These are phyloP conservation scores for Pseudogymnoascus sp. DNA, from an alignment of 2,329 filamentous ascomycete species.

Conservation along the genomic window DNA sequence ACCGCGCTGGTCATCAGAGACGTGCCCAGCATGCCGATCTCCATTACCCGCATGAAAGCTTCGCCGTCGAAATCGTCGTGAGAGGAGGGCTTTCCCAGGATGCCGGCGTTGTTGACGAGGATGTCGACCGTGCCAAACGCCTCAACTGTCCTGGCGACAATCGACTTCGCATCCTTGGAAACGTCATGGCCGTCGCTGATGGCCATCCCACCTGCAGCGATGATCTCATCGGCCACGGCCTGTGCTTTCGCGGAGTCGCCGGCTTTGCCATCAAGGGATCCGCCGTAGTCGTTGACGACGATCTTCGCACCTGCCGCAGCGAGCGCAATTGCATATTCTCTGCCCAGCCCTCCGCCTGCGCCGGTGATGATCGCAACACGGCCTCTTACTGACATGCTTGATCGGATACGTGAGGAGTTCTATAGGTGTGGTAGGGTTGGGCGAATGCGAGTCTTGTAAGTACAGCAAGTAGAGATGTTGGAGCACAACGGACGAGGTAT, in stretches of 20 bases:
- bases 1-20: conserved; percentile 15
- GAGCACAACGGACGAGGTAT: too few species aligned
- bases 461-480: too few species aligned
- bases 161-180: neutral
- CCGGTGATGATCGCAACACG: conserved; percentile 14
- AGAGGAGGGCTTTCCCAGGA: neutral
- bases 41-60: conserved; percentile 11
- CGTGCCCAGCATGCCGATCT: conserved; percentile 8
- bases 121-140: conserved; percentile 9
- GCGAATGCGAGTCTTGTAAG: too few species aligned
- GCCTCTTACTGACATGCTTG: neutral
- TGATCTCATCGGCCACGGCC: conserved; percentile 17
- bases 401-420: too few species aligned
- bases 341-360: conserved; percentile 20
- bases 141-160: conserved; percentile 14
- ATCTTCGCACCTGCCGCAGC: conserved; percentile 10
- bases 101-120: neutral
- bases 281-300: conserved; percentile 17
- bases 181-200: too few species aligned
- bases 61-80: conserved; percentile 10
- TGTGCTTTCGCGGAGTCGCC: conserved; percentile 12
- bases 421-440: too few species aligned
- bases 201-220: neutral
- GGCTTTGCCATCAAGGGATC: conserved; percentile 9
- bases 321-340: conserved; percentile 19